Conservation (phyloP, 2,329 filamentous ascomycete species). For the Parafenestella ontariensis region DNA sequence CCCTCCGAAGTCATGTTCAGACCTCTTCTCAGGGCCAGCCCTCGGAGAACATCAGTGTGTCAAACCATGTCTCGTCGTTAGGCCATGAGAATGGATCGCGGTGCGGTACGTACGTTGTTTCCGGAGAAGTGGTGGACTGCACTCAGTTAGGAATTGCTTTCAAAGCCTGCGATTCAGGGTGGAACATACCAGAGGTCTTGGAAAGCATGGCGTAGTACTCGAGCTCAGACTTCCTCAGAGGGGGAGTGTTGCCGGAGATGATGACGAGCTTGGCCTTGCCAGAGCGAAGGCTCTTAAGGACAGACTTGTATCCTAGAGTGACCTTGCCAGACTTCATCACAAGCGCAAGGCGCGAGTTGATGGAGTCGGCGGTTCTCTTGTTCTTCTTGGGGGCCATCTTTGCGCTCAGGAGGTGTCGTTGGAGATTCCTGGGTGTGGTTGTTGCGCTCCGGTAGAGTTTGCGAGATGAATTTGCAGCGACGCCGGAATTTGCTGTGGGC, state of each 20-base stretch:
- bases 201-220: slow-evolving; percentile 74
- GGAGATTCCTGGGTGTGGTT: slow-evolving; percentile 38
- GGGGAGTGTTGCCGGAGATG: slow-evolving; percentile 94
- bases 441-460: slow-evolving; percentile 44
- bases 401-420: slow-evolving; percentile 47
- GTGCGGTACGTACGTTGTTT: slow-evolving; percentile 86
- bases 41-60: slow-evolving; percentile 48
- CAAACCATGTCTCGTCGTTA: slow-evolving; percentile 44
- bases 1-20: slow-evolving; percentile 85
- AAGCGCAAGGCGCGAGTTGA: slow-evolving; percentile 71
- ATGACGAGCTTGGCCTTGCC: slow-evolving; percentile 99
- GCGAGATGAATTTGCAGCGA: slow-evolving; percentile 2
- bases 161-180: too few species aligned
- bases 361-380: slow-evolving; percentile 86
- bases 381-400: slow-evolving; percentile 76
- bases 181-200: slow-evolving; percentile 85
- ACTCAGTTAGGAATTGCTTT: too few species aligned
- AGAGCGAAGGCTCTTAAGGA: slow-evolving; percentile 83
- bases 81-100: slow-evolving; percentile 45
- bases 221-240: slow-evolving; percentile 96
- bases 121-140: slow-evolving; percentile 99
- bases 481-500: slow-evolving; percentile 19
- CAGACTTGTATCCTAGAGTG: slow-evolving; percentile 89
- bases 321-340: slow-evolving; percentile 79
- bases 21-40: slow-evolving; percentile 90